Evolutionary conservation across 257 asterid genomes (phyloP).

Genomic region (Catharanthus roseus): DNA sequence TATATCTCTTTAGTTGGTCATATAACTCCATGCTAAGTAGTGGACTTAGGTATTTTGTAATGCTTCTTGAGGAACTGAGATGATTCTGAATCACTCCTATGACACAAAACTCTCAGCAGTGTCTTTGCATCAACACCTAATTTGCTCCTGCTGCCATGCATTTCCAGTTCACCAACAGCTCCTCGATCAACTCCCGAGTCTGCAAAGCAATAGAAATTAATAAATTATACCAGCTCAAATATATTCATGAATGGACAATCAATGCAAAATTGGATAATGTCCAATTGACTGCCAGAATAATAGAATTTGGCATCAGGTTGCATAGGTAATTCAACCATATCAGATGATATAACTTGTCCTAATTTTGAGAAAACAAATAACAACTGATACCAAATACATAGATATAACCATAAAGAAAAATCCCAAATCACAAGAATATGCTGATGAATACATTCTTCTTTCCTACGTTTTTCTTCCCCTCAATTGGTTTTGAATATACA

Average conservation of each 20-base stretch:
- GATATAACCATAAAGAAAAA: background rate
- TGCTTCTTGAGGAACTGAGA: constrained; percentile 97
- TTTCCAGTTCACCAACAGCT: constrained; percentile 72
- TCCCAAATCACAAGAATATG: background rate
- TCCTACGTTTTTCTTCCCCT: background rate
- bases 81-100: constrained; percentile 81
- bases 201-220: constrained; percentile 26
- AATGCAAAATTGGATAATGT: background rate
- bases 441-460: background rate
- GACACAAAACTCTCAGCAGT: constrained; percentile 74
- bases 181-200: constrained; percentile 90
- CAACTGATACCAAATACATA: background rate
- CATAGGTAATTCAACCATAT: background rate
- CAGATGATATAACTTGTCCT: background rate
- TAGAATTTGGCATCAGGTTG: background rate
- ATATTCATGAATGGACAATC: background rate
- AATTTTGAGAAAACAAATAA: background rate
- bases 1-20: no score
- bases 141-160: constrained; percentile 73
- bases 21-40: constrained; percentile 16
- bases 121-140: constrained; percentile 83
- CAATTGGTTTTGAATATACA: background rate
- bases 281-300: background rate
- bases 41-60: constrained; percentile 73
- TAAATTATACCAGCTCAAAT: background rate